Conservation (phyloP, 2,329 filamentous ascomycete species). For the Fusarium kyushuense region DNA sequence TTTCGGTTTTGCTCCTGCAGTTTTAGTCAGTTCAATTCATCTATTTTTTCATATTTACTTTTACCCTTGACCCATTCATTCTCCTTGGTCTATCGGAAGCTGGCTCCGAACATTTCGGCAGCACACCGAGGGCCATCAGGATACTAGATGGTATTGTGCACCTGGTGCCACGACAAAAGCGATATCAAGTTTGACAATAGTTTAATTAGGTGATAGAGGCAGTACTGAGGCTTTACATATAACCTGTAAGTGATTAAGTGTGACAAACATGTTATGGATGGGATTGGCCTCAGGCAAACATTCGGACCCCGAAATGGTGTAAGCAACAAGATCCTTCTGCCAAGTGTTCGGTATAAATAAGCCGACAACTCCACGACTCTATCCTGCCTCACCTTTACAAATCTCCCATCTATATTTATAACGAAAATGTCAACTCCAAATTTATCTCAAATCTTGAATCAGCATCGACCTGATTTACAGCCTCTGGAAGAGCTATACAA, state of each 20-base stretch:
- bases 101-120: background rate
- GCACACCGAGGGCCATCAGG: background rate
- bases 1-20: too few relatives aligned
- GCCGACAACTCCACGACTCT: background rate
- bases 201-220: too few relatives aligned
- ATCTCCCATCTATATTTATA: too few relatives aligned
- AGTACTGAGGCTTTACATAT: too few relatives aligned
- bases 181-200: too few relatives aligned
- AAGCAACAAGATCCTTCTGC: slow-evolving; percentile 1
- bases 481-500: slow-evolving; percentile 58
- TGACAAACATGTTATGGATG: too few relatives aligned
- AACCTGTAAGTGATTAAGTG: background rate
- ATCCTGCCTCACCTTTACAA: too few relatives aligned
- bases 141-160: too few relatives aligned
- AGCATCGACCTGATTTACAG: slow-evolving; percentile 12
- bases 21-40: background rate
- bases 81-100: background rate
- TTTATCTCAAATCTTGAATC: slow-evolving; percentile 2
- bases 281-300: background rate
- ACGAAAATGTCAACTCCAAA: background rate
- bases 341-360: slow-evolving; percentile 5
- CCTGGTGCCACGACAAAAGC: too few relatives aligned
- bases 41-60: too few relatives aligned
- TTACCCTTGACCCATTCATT: too few relatives aligned
- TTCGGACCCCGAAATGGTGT: background rate